Percentiles rank a stretch among this genome's conserved stretches.
Conservation (phyloP, 805 yeast species). For the Saccharomyces mikatae region DNA sequence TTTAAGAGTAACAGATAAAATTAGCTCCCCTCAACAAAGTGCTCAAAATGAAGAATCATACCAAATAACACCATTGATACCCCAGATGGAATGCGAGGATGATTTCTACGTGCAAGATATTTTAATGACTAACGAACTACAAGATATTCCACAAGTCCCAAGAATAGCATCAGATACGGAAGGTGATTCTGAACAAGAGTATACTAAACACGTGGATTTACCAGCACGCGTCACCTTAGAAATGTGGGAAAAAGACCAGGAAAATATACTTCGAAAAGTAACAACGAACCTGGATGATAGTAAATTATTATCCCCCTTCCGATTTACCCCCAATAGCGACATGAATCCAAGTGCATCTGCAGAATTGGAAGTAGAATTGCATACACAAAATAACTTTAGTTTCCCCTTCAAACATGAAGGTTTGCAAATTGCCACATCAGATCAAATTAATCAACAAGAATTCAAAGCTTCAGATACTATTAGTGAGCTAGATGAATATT, state of each 20-base stretch:
- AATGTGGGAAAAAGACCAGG: conserved; percentile 21
- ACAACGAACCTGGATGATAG: conserved; percentile 7
- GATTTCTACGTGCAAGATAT: conserved; percentile 1
- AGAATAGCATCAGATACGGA: conserved; percentile 4
- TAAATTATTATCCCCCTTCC: conserved; percentile 14
- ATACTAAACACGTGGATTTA: conserved; percentile 6
- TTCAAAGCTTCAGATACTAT: conserved; percentile 15
- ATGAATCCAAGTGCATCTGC: background rate
- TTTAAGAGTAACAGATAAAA: conserved; percentile 7
- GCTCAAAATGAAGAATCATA: background rate
- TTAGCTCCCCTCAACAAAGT: conserved; percentile 3
- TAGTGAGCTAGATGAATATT: conserved; percentile 23
- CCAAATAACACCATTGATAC: conserved; percentile 3
- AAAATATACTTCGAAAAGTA: conserved; percentile 11
- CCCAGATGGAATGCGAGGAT: background rate
- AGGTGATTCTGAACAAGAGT: background rate
- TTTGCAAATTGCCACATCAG: background rate
- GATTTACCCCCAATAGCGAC: background rate
- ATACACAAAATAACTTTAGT: conserved; percentile 11
- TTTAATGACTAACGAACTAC: conserved; percentile 12
- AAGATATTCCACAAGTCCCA: conserved; percentile 17
- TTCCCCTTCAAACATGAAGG: conserved; percentile 11
- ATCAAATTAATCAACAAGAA: background rate
- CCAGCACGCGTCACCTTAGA: conserved; percentile 17
- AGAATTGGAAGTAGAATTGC: conserved; percentile 2